Conservation (phyloP, 2,329 filamentous ascomycete genomes). For the Colletotrichum tofieldiae region DNA sequence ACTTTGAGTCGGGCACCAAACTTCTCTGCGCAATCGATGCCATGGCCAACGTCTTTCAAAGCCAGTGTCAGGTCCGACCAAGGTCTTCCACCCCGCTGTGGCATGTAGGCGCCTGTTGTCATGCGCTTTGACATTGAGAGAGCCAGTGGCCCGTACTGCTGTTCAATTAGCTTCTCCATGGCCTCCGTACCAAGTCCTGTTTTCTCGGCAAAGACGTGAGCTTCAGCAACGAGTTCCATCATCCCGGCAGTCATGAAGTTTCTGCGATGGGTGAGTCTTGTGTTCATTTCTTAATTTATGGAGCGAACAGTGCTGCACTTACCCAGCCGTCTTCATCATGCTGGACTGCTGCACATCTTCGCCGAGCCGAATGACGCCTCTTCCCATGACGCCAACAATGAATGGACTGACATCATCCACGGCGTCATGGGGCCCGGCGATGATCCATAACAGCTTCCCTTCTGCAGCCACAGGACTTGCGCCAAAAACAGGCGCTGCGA, state of each 20-base stretch:
- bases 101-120: conserved; percentile 57
- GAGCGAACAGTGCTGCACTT: conserved; percentile 12
- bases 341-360: conserved; percentile 60
- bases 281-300: background rate
- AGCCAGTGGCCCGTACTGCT: conserved; percentile 57
- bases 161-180: conserved; percentile 60
- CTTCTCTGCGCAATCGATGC: conserved; percentile 59
- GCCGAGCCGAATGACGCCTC: conserved; percentile 60
- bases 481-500: conserved; percentile 66
- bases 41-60: conserved; percentile 68
- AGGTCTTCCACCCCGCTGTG: conserved; percentile 53
- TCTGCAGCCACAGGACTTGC: conserved; percentile 64
- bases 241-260: conserved; percentile 66
- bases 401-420: conserved; percentile 56
- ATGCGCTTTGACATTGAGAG: conserved; percentile 56
- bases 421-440: conserved; percentile 58
- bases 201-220: conserved; percentile 65
- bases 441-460: conserved; percentile 62
- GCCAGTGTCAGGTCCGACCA: conserved; percentile 66
- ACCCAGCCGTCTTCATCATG: conserved; percentile 65
- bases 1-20: conserved; percentile 57
- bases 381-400: conserved; percentile 59
- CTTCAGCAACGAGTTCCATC: conserved; percentile 65
- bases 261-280: conserved; percentile 43
- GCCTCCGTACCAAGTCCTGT: conserved; percentile 57